Evolutionary conservation across 2,329 filamentous ascomycete species (phyloP), one percentile per base, ranked within the genome.

Genomic region (Meredithiella fracta): DNA sequence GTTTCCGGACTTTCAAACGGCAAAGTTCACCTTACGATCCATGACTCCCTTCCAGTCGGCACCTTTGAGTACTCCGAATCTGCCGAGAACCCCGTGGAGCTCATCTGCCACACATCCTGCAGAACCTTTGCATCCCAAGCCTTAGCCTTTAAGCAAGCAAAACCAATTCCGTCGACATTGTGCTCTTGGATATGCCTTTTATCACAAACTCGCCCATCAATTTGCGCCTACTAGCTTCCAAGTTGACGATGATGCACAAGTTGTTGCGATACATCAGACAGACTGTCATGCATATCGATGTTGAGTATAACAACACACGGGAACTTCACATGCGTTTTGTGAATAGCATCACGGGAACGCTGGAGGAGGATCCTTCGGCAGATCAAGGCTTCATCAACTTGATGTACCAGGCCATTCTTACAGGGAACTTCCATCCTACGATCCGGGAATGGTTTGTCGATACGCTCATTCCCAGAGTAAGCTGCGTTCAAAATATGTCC

Each of bases 371-470:
- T 37, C 72, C 95, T 15, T 73, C 78, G 51, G 79, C 84, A 55
- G 47, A 56, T 22, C 54, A 59, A 26, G 79, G 82, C 47, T 81
- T 95, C 52, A 78, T 86, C 0, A 79, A 86, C 49, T 86, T 86
- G 3, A 69, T 94, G 7, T 94, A 87, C 65, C 89, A 95, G 64
- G 77, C 91, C 0, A 85, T 88, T 3, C 80, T 88, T 29, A 94
- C 89, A 0, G 90, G 90, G 0, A 80, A 92, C 64, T 88, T 85
- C 25, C 80, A 84, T 54, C 77, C 79, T 8, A 77, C 80, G 20
- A 73, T 97, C 55, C 82, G 81, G 58, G 89, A 96, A 65, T 98
- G 94, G 84, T 74, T 98, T 1, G 79, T 90, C 3, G 88, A 95
- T 63, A 85, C 85, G 61, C 70, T 96, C 29, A 79, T 81, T 6